Base-by-base conservation (phyloP, 306 rosid species). In the Arachis stenosperma region DNA sequence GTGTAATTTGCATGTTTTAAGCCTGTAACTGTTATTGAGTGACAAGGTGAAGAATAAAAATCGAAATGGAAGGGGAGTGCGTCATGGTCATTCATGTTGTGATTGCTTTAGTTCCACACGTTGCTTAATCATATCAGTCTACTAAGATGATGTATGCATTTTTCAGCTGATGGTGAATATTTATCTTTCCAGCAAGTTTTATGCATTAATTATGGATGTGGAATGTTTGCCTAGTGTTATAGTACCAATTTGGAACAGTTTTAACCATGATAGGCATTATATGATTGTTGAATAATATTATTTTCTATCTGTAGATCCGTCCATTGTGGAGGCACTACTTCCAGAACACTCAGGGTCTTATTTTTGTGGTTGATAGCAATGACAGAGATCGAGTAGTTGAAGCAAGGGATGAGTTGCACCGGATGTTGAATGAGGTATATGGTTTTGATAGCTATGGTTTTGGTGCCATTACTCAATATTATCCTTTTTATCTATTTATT, bases 321-420 rank as follows among this genome's bases (percentile, higher is more conserved):
- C 97, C 98, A 72, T 71, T 93, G 74, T 93, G 98, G 98, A 93
- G 98, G 89, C 98, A 93, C 88, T 93, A 93, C 84, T 93, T 93
- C 92, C 98, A 93, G 93, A 93, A 90, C 85, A 93, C 98, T 2
- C 98, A 93, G 82, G 97, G 98, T 74, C 97, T 90, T 69, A 90
- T 93, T 69, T 93, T 93, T 82, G 97, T 93, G 85, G 98, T 93
- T 78, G 98, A 93, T 84, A 90, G 97, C 86, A 93, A 93, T 75
- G 98, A 93, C 57, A 89, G 97, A 81, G 98, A 90, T 82, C 90
- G 98, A 61, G 88, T 89, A 75, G 92, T 90, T 53, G 98, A 93
- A 86, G 98, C 98, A 70, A 90, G 97, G 84, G 98, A 93, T 86
- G 98, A 93, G 80, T 85, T 93, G 87, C 98, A 93, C 84, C 81